Base-by-base conservation (phyloP, 768 basidiomycete species). In the Collybia sordida region DNA sequence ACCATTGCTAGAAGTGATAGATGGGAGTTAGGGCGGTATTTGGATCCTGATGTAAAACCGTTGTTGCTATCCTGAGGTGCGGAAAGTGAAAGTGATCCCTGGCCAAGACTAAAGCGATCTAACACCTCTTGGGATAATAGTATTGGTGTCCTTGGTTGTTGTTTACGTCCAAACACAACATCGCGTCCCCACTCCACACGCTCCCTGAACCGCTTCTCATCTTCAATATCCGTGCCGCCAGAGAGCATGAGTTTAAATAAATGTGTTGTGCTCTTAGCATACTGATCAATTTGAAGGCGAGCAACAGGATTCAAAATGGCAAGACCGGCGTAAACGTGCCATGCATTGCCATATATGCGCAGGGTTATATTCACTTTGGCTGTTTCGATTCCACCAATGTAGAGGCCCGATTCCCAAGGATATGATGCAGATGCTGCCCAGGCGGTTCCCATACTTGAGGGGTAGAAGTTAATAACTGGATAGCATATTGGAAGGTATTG, bases 261-360 rank as follows among this genome's bases (percentile, higher is more conserved):
- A 51, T 93, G 93, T 2, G 89, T 89, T 6, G 85, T 82, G 60
- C 86, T 88, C 50, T 82, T 80, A 2, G 96, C 86, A 63, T 86
- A 99, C 57, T 96, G 93, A 58, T 96, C 80, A 56, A 99, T 97
- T 64, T 97, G 95, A 1, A 77, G 65, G 35, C 81, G 81, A 0
- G 97, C 96, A 8, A 80, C 85, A 4, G 96, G 96, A 67, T 99
- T 98, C 53, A 99, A 81, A 64, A 98, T 91, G 1, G 96, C 96
- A n/a, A 99, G 81, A 2, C 96, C 96, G 14, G 96, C 96, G 65
- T 99, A 99, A 61, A 99, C 96, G 70, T 99, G 96, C 94, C 94
- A 99, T 55, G 93, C 88, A 68, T 94, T 96, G 35, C 92, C 81
- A 68, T 97, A 99, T 60, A 99, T 98, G 0, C 96, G 91, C n/a